A percentile compares a stretch with the other conserved stretches of the same genome.
Conservation (phyloP, 805 yeast genomes). For the Allodekkera sacchari region DNA sequence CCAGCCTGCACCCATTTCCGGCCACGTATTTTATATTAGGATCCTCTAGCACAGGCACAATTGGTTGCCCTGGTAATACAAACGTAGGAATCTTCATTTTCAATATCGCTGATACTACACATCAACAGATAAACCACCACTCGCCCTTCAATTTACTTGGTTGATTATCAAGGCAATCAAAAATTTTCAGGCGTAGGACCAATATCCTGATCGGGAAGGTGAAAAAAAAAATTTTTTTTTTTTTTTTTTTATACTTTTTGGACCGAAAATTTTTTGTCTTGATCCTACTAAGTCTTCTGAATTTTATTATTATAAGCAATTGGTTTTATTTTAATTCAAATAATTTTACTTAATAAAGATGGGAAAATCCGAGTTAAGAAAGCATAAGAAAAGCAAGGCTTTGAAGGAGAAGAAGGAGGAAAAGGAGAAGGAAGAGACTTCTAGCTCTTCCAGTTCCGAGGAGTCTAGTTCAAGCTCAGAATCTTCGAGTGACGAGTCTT, state of each 20-base stretch:
- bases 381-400: constrained; percentile 18
- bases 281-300: no score
- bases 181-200: no score
- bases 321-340: background rate
- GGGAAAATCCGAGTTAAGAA: constrained; percentile 21
- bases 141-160: background rate
- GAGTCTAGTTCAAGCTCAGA: constrained; percentile 16
- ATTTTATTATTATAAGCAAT: background rate
- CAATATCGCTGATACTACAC: background rate
- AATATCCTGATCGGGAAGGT: no score
- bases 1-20: constrained; percentile 58
- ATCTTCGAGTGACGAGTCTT: constrained; percentile 10
- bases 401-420: constrained; percentile 17
- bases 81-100: constrained; percentile 28
- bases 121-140: background rate
- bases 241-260: constrained; percentile 1
- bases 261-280: background rate
- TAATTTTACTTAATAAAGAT: constrained; percentile 1
- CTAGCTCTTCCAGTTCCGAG: constrained; percentile 17
- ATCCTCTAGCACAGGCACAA: constrained; percentile 42
- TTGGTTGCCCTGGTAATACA: constrained; percentile 77
- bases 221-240: background rate
- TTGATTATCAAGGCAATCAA: no score
- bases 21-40: constrained; percentile 34
- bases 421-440: constrained; percentile 15